These are phyloP conservation scores for Suhomyces taliae DNA, from an alignment of 1,139 yeast genomes.

Conservation along the genomic window DNA sequence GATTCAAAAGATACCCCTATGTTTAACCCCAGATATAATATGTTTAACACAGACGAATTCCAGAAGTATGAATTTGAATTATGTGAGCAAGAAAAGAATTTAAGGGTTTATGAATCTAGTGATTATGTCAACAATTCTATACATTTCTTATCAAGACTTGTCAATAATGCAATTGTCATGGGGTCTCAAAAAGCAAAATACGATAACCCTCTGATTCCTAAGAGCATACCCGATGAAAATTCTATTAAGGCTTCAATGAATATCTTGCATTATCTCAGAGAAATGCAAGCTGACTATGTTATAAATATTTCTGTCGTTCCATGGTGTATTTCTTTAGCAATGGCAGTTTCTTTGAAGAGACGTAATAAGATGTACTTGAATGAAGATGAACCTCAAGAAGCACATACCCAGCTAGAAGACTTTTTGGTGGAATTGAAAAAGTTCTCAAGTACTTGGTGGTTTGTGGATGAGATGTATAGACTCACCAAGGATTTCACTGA, in stretches of 20 bases:
- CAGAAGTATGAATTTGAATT: conserved; percentile 27
- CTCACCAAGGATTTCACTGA: conserved; percentile 25
- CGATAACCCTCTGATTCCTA: conserved; percentile 25
- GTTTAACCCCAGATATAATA: conserved; percentile 15
- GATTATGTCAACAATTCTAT: conserved; percentile 20
- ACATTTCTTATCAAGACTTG: conserved; percentile 27
- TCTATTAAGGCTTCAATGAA: conserved; percentile 27
- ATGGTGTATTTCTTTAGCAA: conserved; percentile 27
- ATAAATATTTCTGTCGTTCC: conserved; percentile 30
- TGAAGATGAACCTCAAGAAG: conserved; percentile 2
- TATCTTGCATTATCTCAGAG: conserved; percentile 25
- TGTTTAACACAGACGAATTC: conserved; percentile 28
- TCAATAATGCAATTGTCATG: conserved; percentile 28
- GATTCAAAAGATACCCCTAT: conserved; percentile 9
- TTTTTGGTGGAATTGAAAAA: conserved; percentile 23
- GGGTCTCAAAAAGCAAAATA: conserved; percentile 29
- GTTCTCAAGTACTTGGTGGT: conserved; percentile 28
- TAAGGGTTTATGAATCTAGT: conserved; percentile 7
- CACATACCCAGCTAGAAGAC: conserved; percentile 16
- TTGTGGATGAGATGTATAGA: conserved; percentile 30
- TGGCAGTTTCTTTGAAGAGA: conserved; percentile 20
- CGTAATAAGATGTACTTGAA: conserved; percentile 13
- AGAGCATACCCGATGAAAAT: conserved; percentile 23
- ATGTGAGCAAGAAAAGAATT: conserved; percentile 22
- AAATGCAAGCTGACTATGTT: conserved; percentile 20